Percentiles rank a stretch among this genome's conserved stretches.
Conservation (phyloP, 805 yeast genomes). For the Zygotorulaspora chibaensis region DNA sequence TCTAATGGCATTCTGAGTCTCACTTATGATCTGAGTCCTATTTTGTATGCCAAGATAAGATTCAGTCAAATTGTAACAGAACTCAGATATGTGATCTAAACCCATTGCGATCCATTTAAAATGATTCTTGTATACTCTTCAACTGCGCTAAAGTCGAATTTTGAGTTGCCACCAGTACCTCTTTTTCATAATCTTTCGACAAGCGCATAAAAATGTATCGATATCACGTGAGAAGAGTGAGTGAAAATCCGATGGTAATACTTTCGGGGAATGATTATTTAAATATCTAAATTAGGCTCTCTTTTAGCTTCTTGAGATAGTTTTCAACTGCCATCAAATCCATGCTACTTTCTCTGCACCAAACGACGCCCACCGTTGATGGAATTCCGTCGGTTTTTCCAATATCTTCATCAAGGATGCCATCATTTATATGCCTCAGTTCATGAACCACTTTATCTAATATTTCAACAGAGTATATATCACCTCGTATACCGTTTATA, state of each 20-base stretch:
- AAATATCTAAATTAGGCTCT: constrained; percentile 13
- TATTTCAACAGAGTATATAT: constrained; percentile 27
- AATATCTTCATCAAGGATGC: constrained; percentile 17
- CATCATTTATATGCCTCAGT: constrained; percentile 24
- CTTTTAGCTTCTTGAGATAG: constrained; percentile 23
- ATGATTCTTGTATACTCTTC: background rate
- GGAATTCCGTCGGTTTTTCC: constrained; percentile 3
- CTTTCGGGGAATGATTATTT: background rate
- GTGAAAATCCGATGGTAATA: background rate
- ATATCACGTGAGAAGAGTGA: background rate
- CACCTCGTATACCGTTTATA: constrained; percentile 33
- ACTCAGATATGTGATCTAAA: constrained; percentile 16
- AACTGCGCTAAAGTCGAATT: too few relatives aligned
- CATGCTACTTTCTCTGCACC: constrained; percentile 27
- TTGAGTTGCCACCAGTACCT: too few relatives aligned
- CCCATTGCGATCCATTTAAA: constrained; percentile 4
- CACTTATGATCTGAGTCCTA: constrained; percentile 15
- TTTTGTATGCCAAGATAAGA: constrained; percentile 22
- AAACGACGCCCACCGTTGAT: constrained; percentile 17
- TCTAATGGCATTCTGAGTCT: constrained; percentile 30
- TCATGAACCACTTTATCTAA: constrained; percentile 21
- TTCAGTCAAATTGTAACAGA: constrained; percentile 27
- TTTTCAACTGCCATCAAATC: constrained; percentile 21
- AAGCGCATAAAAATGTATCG: background rate
- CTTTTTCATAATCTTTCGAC: too few relatives aligned